Base-by-base conservation (phyloP, 768 basidiomycete species). In the Auricularia auricula-judae region DNA sequence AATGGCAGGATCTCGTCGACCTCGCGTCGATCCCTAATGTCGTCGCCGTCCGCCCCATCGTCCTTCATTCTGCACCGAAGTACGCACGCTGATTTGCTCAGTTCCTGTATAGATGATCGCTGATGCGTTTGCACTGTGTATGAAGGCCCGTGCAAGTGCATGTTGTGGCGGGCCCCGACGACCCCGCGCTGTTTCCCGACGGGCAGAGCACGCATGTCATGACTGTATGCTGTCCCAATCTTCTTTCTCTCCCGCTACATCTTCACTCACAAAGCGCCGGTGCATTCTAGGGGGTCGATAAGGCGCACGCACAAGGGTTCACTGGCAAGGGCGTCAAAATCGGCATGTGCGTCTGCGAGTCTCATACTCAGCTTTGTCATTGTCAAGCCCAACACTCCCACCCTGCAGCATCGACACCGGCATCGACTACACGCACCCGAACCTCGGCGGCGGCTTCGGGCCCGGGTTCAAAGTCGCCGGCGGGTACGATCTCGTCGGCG, bases 361-460 rank as follows among this genome's bases (percentile, higher is more conserved):
- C 18, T 21, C 11, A 2, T 23, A 51, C 4, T 51, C 47, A 5
- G 47, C 29, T 2, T 29, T 29, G 18, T 10, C 43, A 44, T 18
- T 1, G 43, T 11, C 11, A 18, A 44, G 78, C 16, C 67, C 69
- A 34, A 77, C 76, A 2, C 67, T 76, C 70, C 72, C 74, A 62
- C 67, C 78, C 34, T 77, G 66, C 4, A 67, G 76, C 36, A 61
- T 65, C 43, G 64, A 65, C 39, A 43, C 59, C 14, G 64, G 64
- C n/a, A 44, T 65, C 29, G 64, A 65, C 59, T 65, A 61, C 39
- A 39, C 12, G 23, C 64, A 65, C 33, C 64, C 64, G 5, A 11
- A n/a, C 18, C 67, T 68, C 4, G 68, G 68, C n/a, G 68, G 68
- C 5, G 65, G 66, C 60, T 64, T 66, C 51, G 66, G 66, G 3